Evolutionary conservation across 192 early-diverging fungal genomes (phyloP).

Genomic region (Backusella psychrophila): DNA sequence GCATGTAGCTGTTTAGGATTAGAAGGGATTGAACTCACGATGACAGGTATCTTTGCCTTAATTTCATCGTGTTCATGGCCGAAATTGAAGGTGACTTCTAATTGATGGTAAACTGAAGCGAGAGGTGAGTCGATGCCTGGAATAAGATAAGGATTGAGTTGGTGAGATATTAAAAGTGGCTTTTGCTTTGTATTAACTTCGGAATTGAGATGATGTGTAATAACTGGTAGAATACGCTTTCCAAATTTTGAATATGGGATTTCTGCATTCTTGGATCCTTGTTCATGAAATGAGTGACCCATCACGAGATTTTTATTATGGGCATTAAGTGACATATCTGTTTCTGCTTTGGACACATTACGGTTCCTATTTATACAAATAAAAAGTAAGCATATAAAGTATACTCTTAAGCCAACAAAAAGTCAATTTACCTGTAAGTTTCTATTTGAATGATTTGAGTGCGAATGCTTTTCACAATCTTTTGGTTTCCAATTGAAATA

Average conservation of each 20-base stretch:
- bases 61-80: slow-evolving; percentile 27
- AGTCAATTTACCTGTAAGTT: slow-evolving; percentile 21
- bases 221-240: slow-evolving; percentile 19
- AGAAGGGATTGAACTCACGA: slow-evolving; percentile 16
- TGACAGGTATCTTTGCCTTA: slow-evolving; percentile 27
- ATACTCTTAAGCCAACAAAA: too few relatives aligned
- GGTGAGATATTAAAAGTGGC: slow-evolving; percentile 16
- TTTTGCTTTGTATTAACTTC: slow-evolving; percentile 1
- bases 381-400: not conserved
- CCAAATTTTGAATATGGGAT: not conserved
- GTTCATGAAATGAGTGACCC: not conserved
- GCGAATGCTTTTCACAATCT: slow-evolving; percentile 12
- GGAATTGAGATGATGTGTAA: not conserved
- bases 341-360: slow-evolving; percentile 7
- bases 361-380: not conserved
- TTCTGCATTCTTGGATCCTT: not conserved
- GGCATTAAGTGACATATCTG: not conserved
- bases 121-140: slow-evolving; percentile 24
- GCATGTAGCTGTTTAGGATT: not conserved
- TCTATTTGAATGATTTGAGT: slow-evolving; percentile 30
- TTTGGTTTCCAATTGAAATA: slow-evolving; percentile 6
- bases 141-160: slow-evolving; percentile 7
- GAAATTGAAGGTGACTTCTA: slow-evolving; percentile 30
- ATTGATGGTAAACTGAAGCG: slow-evolving; percentile 25
- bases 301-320: slow-evolving; percentile 6